Conservation (phyloP, 495 filamentous ascomycete species). For the Collariella sp. region DNA sequence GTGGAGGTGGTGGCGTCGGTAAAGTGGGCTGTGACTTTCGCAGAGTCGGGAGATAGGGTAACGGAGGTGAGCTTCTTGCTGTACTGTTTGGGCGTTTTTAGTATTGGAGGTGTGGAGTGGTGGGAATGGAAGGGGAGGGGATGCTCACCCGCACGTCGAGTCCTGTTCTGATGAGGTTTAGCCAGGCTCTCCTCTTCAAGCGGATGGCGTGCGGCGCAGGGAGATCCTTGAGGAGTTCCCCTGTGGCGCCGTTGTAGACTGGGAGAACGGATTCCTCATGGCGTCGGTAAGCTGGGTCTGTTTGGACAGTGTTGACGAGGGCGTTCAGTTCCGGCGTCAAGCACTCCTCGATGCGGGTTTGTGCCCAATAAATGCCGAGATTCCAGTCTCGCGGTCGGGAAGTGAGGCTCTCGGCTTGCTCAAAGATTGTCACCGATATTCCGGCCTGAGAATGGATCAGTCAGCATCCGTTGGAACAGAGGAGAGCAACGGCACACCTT, state of each 20-base stretch:
- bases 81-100: slow-evolving; percentile 16
- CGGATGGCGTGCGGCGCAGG: slow-evolving; percentile 34
- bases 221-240: slow-evolving; percentile 31
- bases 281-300: slow-evolving; percentile 30
- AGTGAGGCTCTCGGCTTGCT: slow-evolving; percentile 30
- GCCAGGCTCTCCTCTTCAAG: slow-evolving; percentile 33
- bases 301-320: slow-evolving; percentile 32
- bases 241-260: slow-evolving; percentile 36
- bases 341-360: slow-evolving; percentile 28
- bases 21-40: slow-evolving; percentile 30
- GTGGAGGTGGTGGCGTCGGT: slow-evolving; percentile 30
- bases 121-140: background rate
- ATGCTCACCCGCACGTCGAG: slow-evolving; percentile 35
- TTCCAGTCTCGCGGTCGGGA: slow-evolving; percentile 42
- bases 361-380: slow-evolving; percentile 45
- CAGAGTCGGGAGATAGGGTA: background rate
- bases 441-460: slow-evolving; percentile 23
- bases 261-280: slow-evolving; percentile 27
- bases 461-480: background rate
- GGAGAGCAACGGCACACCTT: background rate
- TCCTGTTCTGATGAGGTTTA: slow-evolving; percentile 30
- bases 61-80: slow-evolving; percentile 3
- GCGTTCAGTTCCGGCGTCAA: slow-evolving; percentile 28
- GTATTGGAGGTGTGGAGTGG: background rate
- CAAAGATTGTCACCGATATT: slow-evolving; percentile 38